Evolutionary conservation across 1,139 yeast genomes (phyloP).

Genomic region (Martiniozyma asiatica): DNA sequence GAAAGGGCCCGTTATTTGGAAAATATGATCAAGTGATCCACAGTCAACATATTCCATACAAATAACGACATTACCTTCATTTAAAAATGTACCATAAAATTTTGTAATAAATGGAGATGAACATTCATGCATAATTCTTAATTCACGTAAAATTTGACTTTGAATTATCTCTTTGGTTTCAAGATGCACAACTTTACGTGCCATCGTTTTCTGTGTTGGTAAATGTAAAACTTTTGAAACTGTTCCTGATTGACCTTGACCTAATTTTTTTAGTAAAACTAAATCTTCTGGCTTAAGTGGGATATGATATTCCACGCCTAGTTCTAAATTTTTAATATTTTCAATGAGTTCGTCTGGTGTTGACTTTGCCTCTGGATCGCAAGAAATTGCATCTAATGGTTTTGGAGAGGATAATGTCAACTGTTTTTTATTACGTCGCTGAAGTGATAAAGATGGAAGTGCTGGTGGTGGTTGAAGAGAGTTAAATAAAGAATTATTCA

Average conservation of each 20-base stretch:
- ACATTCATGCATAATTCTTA: conserved; percentile 85
- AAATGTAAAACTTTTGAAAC: conserved; percentile 82
- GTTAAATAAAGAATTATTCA: too few relatives aligned
- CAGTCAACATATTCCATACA: conserved; percentile 97
- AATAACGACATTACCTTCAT: conserved; percentile 60
- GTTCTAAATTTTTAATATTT: conserved; percentile 28
- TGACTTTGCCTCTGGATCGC: conserved; percentile 22
- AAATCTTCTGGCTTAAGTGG: conserved; percentile 58
- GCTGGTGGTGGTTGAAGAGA: too few relatives aligned
- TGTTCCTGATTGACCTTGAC: conserved; percentile 90
- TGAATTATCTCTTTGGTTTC: conserved; percentile 76
- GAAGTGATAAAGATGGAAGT: too few relatives aligned
- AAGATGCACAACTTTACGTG: conserved; percentile 76
- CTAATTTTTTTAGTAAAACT: conserved; percentile 63
- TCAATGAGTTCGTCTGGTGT: conserved; percentile 26
- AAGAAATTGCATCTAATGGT: conserved; percentile 10
- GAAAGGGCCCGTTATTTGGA: conserved; percentile 41
- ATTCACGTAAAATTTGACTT: conserved; percentile 77
- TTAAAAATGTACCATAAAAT: conserved; percentile 79
- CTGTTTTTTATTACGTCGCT: too few relatives aligned
- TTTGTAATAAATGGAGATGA: conserved; percentile 73
- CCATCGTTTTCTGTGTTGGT: conserved; percentile 83
- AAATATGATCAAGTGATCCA: conserved; percentile 77
- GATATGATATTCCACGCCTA: conserved; percentile 36
- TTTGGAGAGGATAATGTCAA: conserved; percentile 3